These are phyloP conservation scores for Talaromyces verruculosus DNA, from an alignment of 2,329 filamentous ascomycete species.

Conservation along the genomic window DNA sequence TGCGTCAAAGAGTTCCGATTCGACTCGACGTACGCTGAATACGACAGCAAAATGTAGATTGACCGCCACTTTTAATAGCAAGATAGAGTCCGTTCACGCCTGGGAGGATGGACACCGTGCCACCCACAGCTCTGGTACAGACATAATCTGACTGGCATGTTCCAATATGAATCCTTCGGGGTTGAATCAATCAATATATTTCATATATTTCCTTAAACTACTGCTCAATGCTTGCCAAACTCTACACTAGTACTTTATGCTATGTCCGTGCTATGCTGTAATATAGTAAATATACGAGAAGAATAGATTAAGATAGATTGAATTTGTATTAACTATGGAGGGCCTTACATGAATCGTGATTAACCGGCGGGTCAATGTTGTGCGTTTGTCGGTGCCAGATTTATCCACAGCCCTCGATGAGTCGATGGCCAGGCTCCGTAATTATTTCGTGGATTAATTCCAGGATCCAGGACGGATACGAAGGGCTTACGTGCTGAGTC, in stretches of 20 bases:
- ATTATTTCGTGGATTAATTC: not conserved
- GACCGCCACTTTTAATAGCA: not conserved
- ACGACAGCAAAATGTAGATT: not conserved
- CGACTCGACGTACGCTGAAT: not conserved
- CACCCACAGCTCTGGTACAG: not conserved
- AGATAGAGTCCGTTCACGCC: not conserved
- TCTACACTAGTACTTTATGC: not conserved
- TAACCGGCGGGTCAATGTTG: not conserved
- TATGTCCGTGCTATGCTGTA: not conserved
- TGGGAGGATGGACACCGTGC: not conserved
- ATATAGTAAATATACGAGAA: not conserved
- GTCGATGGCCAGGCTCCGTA: not conserved
- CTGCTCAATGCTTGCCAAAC: not conserved
- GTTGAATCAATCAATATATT: not conserved
- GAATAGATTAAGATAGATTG: conserved; percentile 1
- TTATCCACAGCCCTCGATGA: not conserved
- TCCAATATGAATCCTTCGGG: not conserved
- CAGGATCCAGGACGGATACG: not conserved
- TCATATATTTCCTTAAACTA: not conserved
- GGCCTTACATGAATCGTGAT: not conserved
- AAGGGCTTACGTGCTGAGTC: not conserved
- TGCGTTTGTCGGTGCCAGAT: conserved; percentile 1
- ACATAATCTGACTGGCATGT: not conserved
- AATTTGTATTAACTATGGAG: not conserved
- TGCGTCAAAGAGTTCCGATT: not conserved